Evolutionary conservation across 352 stramenopile species (phyloP).

Genomic region (Phytophthora boehmeriae): DNA sequence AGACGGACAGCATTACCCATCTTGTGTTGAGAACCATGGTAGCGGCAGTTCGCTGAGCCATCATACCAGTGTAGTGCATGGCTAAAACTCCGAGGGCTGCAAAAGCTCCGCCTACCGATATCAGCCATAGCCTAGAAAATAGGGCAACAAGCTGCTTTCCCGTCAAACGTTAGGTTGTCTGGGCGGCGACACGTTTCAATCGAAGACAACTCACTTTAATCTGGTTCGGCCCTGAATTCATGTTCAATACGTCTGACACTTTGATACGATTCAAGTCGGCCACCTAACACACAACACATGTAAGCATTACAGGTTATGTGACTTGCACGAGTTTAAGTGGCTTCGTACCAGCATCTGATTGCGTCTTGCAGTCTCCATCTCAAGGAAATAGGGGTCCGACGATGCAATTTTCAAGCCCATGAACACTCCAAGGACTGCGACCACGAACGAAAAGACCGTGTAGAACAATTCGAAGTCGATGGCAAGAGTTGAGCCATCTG

Average conservation of each 20-base stretch:
- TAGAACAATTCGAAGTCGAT: slow-evolving; percentile 48
- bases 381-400: slow-evolving; percentile 52
- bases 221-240: not conserved
- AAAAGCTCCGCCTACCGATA: slow-evolving; percentile 39
- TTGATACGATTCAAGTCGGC: not conserved
- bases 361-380: slow-evolving; percentile 39
- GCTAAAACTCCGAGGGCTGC: slow-evolving; percentile 44
- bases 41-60: slow-evolving; percentile 40
- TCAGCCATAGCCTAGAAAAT: slow-evolving; percentile 49
- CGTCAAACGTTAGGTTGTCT: slow-evolving; percentile 25
- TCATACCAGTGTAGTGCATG: slow-evolving; percentile 66
- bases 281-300: not conserved
- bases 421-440: slow-evolving; percentile 46
- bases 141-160: slow-evolving; percentile 49
- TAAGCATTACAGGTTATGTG: not conserved
- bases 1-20: slow-evolving; percentile 38
- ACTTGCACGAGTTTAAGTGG: not conserved
- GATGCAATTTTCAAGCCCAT: slow-evolving; percentile 49
- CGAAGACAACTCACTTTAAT: not conserved
- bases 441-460: slow-evolving; percentile 47
- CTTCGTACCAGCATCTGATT: slow-evolving; percentile 25
- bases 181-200: not conserved
- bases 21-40: slow-evolving; percentile 33
- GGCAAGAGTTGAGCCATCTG: slow-evolving; percentile 26
- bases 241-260: not conserved